Conservation (phyloP, 768 basidiomycete species). For the Butyriboletus loyo region DNA sequence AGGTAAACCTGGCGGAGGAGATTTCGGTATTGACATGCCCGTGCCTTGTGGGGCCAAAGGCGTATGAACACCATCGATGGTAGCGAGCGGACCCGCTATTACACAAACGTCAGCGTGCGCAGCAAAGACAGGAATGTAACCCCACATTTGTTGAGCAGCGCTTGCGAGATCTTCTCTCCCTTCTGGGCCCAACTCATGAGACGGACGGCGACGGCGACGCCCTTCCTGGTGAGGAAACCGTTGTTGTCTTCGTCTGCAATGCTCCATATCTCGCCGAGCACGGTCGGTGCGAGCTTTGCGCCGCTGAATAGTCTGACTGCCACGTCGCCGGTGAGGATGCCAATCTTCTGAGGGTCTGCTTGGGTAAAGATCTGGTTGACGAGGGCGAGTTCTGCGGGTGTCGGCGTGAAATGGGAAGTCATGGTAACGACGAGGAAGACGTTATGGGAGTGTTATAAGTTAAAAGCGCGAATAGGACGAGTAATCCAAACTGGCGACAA, state of each 20-base stretch:
- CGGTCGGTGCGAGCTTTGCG: constrained; percentile 71
- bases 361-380: constrained; percentile 70
- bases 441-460: constrained; percentile 20
- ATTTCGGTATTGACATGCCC: constrained; percentile 54
- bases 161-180: constrained; percentile 63
- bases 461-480: not conserved
- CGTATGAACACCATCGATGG: constrained; percentile 63
- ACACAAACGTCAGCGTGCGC: constrained; percentile 12
- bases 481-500: not conserved
- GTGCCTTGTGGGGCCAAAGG: constrained; percentile 57
- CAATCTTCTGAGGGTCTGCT: constrained; percentile 75
- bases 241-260: constrained; percentile 92
- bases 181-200: constrained; percentile 93
- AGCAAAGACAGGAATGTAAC: constrained; percentile 5
- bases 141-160: constrained; percentile 72
- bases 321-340: constrained; percentile 85
- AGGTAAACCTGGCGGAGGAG: constrained; percentile 59
- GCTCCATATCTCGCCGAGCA: constrained; percentile 91
- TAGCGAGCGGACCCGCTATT: constrained; percentile 80
- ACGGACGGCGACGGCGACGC: constrained; percentile 83
- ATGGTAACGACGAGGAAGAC: constrained; percentile 24
- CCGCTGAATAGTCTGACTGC: constrained; percentile 85
- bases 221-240: constrained; percentile 86
- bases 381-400: constrained; percentile 51
- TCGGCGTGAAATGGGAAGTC: constrained; percentile 44